Base-by-base conservation (phyloP, 78 protist species). In the Creolimax fragrantissima region DNA sequence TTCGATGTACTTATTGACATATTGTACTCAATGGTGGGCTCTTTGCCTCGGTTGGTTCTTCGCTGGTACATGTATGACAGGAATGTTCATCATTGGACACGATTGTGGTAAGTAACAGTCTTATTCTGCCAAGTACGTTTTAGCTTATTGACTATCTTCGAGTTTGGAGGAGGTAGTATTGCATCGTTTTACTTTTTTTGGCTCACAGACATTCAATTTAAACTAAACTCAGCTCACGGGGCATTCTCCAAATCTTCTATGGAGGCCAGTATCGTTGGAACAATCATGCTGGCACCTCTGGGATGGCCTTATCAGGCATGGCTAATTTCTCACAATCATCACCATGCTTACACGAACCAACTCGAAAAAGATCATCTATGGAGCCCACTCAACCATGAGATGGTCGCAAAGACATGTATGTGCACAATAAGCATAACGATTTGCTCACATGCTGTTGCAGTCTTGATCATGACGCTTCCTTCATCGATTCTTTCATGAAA, bases 161-260 rank as follows among this genome's bases (percentile, higher is more conserved):
- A n/a, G n/a, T n/a, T n/a, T n/a, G n/a, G n/a, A n/a, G n/a, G n/a
- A n/a, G n/a, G n/a, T n/a, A n/a, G n/a, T n/a, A n/a, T n/a, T n/a
- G n/a, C n/a, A n/a, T n/a, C n/a, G n/a, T n/a, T n/a, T n/a, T n/a
- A n/a, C n/a, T n/a, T n/a, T n/a, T n/a, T n/a, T n/a, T n/a, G n/a
- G n/a, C n/a, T n/a, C n/a, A n/a, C n/a, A n/a, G n/a, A n/a, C n/a
- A n/a, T n/a, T n/a, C n/a, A n/a, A n/a, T n/a, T n/a, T n/a, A n/a
- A n/a, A n/a, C n/a, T n/a, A n/a, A n/a, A n/a, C n/a, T n/a, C 24
- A 58, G 74, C 88, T 7, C 88, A 84, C 36, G 88, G 88, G n/a
- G 32, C 88, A 11, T 84, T 84, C 88, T 37, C 44, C 2, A 84
- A 84, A 24, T 35, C 32, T 24, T 24, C 32, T 37, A 35, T 84